These are phyloP conservation scores for Neoboletus magnificus DNA, from an alignment of 768 basidiomycete genomes.

Conservation along the genomic window DNA sequence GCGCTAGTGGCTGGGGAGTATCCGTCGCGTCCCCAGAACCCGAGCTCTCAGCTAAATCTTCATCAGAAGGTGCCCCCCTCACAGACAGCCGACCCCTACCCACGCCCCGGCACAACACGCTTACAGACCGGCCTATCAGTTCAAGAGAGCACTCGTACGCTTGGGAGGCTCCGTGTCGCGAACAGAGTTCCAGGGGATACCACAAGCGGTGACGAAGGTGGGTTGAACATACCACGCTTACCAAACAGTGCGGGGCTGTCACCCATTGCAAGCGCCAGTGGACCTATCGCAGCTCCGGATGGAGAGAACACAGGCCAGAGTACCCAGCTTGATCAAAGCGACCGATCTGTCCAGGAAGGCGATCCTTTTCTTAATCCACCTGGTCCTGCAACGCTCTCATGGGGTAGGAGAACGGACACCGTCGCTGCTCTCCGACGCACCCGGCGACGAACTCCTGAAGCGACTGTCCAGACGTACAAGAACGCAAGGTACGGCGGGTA, in stretches of 20 bases:
- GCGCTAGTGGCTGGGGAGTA: neutral
- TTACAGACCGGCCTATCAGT: conserved; percentile 20
- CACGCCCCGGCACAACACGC: conserved; percentile 16
- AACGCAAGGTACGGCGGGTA: conserved; percentile 14
- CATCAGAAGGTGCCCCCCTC: conserved; percentile 3
- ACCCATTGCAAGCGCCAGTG: neutral
- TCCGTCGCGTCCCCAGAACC: conserved; percentile 5
- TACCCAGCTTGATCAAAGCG: neutral
- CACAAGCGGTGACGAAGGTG: conserved; percentile 35
- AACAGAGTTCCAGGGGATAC: conserved; percentile 49
- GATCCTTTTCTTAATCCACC: conserved; percentile 13
- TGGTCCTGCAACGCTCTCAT: conserved; percentile 21
- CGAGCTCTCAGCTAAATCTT: neutral
- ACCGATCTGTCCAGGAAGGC: neutral
- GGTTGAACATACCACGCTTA: conserved; percentile 6
- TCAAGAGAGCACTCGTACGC: conserved; percentile 33
- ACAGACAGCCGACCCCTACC: neutral
- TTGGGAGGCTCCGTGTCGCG: conserved; percentile 47
- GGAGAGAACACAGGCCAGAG: neutral
- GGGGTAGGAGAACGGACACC: conserved; percentile 30
- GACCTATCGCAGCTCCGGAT: neutral
- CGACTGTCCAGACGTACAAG: conserved; percentile 3
- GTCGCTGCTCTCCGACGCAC: conserved; percentile 20
- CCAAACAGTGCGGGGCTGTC: neutral
- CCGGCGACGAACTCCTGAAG: conserved; percentile 4